Percentiles rank a stretch among this genome's conserved stretches.
Conservation (phyloP, 2,329 filamentous ascomycete genomes). For the Magnaporthiopsis poae region DNA sequence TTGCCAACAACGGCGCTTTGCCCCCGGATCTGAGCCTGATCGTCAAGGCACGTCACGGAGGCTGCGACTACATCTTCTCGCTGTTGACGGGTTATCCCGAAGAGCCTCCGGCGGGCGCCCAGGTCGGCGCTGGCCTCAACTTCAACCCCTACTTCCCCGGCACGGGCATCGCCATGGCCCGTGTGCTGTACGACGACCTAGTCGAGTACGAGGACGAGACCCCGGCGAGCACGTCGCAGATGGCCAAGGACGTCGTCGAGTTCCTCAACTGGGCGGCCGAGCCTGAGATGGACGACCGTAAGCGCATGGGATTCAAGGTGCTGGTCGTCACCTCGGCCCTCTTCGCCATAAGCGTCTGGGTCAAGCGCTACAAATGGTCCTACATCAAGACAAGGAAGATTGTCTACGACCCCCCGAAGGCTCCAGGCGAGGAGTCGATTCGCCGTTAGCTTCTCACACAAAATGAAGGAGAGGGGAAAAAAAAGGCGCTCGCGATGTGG, state of each 20-base stretch:
- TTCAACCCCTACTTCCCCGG: conserved; percentile 99
- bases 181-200: conserved; percentile 92
- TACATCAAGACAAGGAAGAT: conserved; percentile 93
- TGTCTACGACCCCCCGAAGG: conserved; percentile 67
- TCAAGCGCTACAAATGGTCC: conserved; percentile 99
- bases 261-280: conserved; percentile 99
- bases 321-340: conserved; percentile 69
- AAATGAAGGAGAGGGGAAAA: neutral
- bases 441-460: neutral
- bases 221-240: conserved; percentile 88
- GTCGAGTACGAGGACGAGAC: conserved; percentile 98
- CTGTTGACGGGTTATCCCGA: conserved; percentile 96
- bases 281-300: conserved; percentile 97
- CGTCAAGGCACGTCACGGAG: conserved; percentile 92
- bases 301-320: conserved; percentile 99
- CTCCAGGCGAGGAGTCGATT: neutral
- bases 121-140: conserved; percentile 82
- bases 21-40: conserved; percentile 97
- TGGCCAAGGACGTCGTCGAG: conserved; percentile 98
- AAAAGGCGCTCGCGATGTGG: neutral
- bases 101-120: conserved; percentile 80
- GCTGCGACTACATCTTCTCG: conserved; percentile 97
- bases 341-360: conserved; percentile 83
- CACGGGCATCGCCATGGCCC: conserved; percentile 96
- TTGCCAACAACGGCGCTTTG: conserved; percentile 95